These are phyloP conservation scores for Vaccinium darrowii DNA, from an alignment of 148 eudicot species.

Conservation along the genomic window DNA sequence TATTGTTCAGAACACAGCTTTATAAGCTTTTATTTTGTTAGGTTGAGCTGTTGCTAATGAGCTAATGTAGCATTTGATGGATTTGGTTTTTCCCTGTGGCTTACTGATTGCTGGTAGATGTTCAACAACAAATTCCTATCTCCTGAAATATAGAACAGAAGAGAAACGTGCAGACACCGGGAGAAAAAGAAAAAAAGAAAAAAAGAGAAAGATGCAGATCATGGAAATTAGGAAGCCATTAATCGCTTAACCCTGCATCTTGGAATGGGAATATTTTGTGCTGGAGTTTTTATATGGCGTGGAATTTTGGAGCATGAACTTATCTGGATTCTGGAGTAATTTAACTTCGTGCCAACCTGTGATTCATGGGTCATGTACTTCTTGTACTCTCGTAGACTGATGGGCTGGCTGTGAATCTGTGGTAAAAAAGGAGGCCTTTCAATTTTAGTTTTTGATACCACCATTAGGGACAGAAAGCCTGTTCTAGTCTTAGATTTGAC, in stretches of 20 bases:
- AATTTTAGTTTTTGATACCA: background rate
- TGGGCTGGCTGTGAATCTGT: background rate
- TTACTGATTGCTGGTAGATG: background rate
- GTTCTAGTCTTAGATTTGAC: background rate
- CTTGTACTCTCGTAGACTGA: constrained; percentile 11
- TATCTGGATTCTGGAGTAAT: background rate
- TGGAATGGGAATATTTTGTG: background rate
- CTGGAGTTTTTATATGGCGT: background rate
- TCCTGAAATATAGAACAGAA: background rate
- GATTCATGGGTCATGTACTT: background rate
- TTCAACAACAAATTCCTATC: background rate
- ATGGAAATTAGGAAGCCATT: background rate
- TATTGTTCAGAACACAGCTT: background rate
- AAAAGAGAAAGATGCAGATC: background rate
- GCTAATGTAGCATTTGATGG: background rate
- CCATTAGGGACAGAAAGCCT: background rate
- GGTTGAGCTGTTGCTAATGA: background rate
- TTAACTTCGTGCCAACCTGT: background rate
- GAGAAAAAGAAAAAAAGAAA: background rate
- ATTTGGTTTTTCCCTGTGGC: background rate
- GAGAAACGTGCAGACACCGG: background rate
- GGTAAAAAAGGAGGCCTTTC: background rate
- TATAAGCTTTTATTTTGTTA: background rate
- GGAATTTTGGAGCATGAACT: background rate
- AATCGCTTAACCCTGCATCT: background rate